Conservation (phyloP, 352 stramenopile genomes). For the Globisporangium orthogonon region DNA sequence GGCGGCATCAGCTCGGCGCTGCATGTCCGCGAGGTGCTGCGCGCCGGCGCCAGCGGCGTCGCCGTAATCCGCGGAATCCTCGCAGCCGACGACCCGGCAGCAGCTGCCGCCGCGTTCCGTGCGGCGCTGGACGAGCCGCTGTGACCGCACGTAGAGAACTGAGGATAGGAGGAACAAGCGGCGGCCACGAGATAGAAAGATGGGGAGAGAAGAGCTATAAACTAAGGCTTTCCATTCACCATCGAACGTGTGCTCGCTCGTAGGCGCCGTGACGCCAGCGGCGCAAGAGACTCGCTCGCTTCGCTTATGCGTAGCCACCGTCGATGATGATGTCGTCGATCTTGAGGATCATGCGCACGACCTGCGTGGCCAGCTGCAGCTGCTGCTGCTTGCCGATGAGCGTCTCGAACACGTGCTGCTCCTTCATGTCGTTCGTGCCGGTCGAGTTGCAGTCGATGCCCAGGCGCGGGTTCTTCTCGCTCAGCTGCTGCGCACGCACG, state of each 20-base stretch:
- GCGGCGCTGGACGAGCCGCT: slow-evolving; percentile 4
- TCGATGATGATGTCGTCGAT: slow-evolving; percentile 99
- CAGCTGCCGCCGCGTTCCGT: slow-evolving; percentile 6
- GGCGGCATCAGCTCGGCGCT: slow-evolving; percentile 30
- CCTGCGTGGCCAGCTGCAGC: slow-evolving; percentile 97
- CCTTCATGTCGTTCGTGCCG: slow-evolving; percentile 96
- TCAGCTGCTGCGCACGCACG: slow-evolving; percentile 93
- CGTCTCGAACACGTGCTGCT: slow-evolving; percentile 99
- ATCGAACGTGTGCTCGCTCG: slow-evolving; percentile 6
- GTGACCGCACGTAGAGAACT: background rate
- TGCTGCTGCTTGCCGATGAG: slow-evolving; percentile 99
- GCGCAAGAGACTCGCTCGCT: background rate
- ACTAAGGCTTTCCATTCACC: slow-evolving; percentile 7
- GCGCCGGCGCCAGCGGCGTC: slow-evolving; percentile 28
- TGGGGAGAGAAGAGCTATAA: slow-evolving; percentile 8
- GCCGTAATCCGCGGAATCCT: slow-evolving; percentile 42
- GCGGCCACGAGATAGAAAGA: slow-evolving; percentile 2
- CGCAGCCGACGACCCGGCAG: slow-evolving; percentile 12
- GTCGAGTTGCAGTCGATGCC: slow-evolving; percentile 96
- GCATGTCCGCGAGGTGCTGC: slow-evolving; percentile 21
- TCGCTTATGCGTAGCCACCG: slow-evolving; percentile 79
- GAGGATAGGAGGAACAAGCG: background rate
- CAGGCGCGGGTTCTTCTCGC: slow-evolving; percentile 93
- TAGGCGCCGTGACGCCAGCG: background rate
- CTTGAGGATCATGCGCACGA: slow-evolving; percentile 99